Percentiles rank a stretch among this genome's conserved stretches.
Conservation (phyloP, 768 basidiomycete species). For the Mycena epipterygia region DNA sequence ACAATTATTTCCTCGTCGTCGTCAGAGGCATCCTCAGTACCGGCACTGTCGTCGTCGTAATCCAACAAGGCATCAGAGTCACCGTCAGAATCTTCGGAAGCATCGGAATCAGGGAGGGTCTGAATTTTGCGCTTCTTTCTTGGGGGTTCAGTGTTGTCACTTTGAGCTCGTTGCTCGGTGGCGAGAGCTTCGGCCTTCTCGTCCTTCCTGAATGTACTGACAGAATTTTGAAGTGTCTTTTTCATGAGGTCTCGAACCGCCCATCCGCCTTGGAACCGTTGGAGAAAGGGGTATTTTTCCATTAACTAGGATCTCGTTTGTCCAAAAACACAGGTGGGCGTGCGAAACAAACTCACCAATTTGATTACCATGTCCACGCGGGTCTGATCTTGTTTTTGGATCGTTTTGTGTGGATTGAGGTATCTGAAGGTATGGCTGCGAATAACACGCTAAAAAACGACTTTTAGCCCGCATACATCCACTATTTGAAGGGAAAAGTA, state of each 20-base stretch:
- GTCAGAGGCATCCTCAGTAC: background rate
- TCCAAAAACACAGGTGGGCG: background rate
- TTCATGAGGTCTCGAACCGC: slow-evolving; percentile 22
- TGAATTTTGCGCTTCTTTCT: background rate
- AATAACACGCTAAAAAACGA: background rate
- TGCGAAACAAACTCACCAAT: background rate
- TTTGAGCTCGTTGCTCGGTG: no score
- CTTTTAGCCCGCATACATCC: background rate
- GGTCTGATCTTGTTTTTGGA: background rate
- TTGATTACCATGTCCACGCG: background rate
- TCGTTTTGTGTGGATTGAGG: background rate
- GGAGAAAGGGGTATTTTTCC: background rate
- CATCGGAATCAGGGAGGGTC: background rate
- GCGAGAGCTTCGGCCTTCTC: background rate
- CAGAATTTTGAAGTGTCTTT: background rate
- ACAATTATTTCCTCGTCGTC: background rate
- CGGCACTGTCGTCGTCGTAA: background rate
- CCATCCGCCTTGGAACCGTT: slow-evolving; percentile 7
- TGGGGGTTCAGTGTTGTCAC: background rate
- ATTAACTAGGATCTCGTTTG: background rate
- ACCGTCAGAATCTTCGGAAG: background rate
- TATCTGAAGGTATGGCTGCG: background rate
- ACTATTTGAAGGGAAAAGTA: background rate
- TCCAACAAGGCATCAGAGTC: no score
- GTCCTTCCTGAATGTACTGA: slow-evolving; percentile 10